phyloP scores from a whole-genome alignment of 2,329 filamentous ascomycete species.

The Daldinia eschscholtzii region DNA sequence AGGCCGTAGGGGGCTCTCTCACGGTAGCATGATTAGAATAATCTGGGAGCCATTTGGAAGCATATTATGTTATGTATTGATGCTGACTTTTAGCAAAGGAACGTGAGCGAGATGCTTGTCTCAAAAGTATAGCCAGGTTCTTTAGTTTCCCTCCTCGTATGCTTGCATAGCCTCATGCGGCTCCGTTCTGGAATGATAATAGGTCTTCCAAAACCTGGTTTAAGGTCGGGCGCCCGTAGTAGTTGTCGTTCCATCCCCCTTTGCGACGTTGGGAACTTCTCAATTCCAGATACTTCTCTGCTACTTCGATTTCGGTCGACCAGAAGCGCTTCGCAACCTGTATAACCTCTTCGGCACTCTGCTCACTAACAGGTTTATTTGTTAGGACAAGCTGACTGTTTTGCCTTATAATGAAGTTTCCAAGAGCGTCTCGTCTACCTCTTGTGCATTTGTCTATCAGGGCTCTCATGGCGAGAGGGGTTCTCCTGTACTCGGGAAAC shows the following conservation, averaged over 20 bases:
- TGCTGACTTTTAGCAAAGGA: constrained; percentile 7
- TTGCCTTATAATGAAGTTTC: constrained; percentile 59
- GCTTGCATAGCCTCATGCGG: constrained; percentile 4
- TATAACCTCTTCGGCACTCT: constrained; percentile 53
- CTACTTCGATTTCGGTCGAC: constrained; percentile 60
- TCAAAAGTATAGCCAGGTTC: neutral
- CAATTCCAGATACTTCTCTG: constrained; percentile 61
- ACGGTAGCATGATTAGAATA: constrained; percentile 9
- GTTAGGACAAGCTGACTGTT: constrained; percentile 62
- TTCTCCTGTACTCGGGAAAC: constrained; percentile 65
- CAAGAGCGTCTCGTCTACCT: constrained; percentile 61
- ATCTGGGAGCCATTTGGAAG: constrained; percentile 4
- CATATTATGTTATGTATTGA: constrained; percentile 10
- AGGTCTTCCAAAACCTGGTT: constrained; percentile 57
- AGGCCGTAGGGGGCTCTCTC: constrained; percentile 1
- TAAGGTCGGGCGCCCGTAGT: constrained; percentile 62
- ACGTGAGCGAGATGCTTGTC: neutral
- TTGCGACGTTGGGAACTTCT: constrained; percentile 55
- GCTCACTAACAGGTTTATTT: constrained; percentile 49
- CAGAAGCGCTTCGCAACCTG: constrained; percentile 61
- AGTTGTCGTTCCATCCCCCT: constrained; percentile 65
- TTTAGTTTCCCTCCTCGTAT: neutral
- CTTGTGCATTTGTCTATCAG: constrained; percentile 67
- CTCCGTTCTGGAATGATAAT: constrained; percentile 41
- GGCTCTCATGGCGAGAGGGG: constrained; percentile 59